Conservation (phyloP, 306 rosid genomes). For the Acacia melanoxylon region DNA sequence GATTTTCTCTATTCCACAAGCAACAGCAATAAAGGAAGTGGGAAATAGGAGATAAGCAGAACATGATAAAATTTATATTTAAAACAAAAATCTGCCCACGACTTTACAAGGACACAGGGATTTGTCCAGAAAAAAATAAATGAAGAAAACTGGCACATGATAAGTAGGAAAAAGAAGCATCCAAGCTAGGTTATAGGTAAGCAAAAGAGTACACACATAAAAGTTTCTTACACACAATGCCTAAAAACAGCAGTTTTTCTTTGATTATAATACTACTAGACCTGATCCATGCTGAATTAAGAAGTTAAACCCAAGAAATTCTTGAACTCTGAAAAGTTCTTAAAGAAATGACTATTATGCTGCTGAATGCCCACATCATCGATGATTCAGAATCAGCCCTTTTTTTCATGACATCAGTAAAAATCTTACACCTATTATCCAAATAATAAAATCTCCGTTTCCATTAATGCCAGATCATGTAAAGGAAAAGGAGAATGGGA, state of each 20-base stretch:
- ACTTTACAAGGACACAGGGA: constrained; percentile 7
- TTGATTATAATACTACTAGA: constrained; percentile 18
- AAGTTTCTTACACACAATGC: not conserved
- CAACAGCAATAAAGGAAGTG: constrained; percentile 37
- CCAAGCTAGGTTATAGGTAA: constrained; percentile 8
- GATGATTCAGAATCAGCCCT: constrained; percentile 3
- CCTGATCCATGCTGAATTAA: constrained; percentile 10
- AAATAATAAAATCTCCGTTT: constrained; percentile 1
- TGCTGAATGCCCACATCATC: constrained; percentile 9
- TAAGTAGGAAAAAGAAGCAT: not conserved
- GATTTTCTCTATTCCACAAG: constrained; percentile 84
- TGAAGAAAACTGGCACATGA: not conserved
- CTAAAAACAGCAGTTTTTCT: not conserved
- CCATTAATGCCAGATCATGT: constrained; percentile 9
- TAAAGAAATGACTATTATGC: not conserved
- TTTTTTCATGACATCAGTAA: constrained; percentile 17
- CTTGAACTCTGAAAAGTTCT: not conserved
- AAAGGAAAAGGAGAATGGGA: not conserved
- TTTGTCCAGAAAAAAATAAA: constrained; percentile 7
- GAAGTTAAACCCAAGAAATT: constrained; percentile 22
- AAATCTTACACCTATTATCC: not conserved
- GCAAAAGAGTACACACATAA: not conserved
- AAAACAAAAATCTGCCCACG: constrained; percentile 13
- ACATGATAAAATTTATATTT: constrained; percentile 6
- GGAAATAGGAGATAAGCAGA: not conserved